A percentile compares a stretch with the other conserved stretches of the same genome.
Evolutionary conservation across 169 alveolate genomes (phyloP).

Genomic region (Toxoplasma gondii): DNA sequence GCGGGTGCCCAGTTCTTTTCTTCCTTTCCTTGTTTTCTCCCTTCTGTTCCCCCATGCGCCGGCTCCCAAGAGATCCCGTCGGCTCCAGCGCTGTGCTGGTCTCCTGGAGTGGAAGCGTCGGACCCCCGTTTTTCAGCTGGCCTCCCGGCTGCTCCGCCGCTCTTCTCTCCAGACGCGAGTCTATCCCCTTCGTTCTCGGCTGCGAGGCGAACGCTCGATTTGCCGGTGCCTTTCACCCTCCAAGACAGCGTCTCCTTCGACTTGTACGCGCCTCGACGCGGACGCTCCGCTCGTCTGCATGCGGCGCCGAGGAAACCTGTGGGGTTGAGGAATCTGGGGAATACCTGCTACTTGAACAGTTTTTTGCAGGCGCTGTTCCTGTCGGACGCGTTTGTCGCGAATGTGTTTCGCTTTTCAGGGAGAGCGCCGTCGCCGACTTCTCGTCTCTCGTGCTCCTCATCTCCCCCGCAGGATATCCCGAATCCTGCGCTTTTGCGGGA

Average conservation of each 20-base stretch:
- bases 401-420: not conserved
- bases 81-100: too few species aligned
- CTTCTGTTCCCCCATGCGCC: too few species aligned
- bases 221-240: not conserved
- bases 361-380: slow-evolving; percentile 94
- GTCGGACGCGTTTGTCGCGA: slow-evolving; percentile 88
- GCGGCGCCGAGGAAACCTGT: slow-evolving; percentile 73
- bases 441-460: not conserved
- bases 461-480: slow-evolving; percentile 18
- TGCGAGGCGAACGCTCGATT: not conserved
- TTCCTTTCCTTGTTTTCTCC: too few species aligned
- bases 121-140: too few species aligned
- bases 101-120: too few species aligned
- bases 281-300: not conserved
- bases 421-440: not conserved
- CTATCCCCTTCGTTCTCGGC: not conserved
- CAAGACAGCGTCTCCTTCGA: not conserved
- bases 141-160: too few species aligned
- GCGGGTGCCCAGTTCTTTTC: too few species aligned
- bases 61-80: too few species aligned
- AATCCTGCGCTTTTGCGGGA: slow-evolving; percentile 17
- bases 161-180: too few species aligned
- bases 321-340: slow-evolving; percentile 96
- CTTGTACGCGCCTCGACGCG: not conserved
- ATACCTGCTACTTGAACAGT: slow-evolving; percentile 99